These are phyloP conservation scores for Hanseniaspora opuntiae DNA, from an alignment of 805 yeast species.

Conservation along the genomic window DNA sequence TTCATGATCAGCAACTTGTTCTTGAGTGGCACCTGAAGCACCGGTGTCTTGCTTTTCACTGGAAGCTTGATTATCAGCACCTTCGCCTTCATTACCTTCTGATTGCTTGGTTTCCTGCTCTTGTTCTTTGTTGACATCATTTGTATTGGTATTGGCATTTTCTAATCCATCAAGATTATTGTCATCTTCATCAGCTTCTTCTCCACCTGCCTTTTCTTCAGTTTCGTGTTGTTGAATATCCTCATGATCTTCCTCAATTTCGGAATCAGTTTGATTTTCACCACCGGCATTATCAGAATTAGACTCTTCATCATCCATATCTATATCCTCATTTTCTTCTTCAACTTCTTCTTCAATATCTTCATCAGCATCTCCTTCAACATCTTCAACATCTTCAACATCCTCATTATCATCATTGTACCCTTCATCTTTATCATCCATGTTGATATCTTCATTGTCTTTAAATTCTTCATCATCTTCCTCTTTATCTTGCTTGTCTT, in stretches of 20 bases:
- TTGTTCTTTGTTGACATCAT: constrained; percentile 36
- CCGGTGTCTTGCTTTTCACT: constrained; percentile 59
- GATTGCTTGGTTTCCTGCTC: constrained; percentile 50
- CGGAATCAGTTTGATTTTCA: constrained; percentile 24
- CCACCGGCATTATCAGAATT: constrained; percentile 26
- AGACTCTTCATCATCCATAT: constrained; percentile 22
- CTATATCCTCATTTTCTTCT: constrained; percentile 59
- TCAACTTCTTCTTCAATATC: constrained; percentile 22
- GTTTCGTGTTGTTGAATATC: constrained; percentile 16
- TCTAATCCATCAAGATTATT: constrained; percentile 46
- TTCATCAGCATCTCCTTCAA: constrained; percentile 63
- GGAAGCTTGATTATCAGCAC: constrained; percentile 39
- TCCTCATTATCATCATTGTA: constrained; percentile 17
- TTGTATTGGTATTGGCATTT: constrained; percentile 24
- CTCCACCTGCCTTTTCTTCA: constrained; percentile 29
- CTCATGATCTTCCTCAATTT: constrained; percentile 25
- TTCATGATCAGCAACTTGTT: constrained; percentile 32
- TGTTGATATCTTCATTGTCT: constrained; percentile 21
- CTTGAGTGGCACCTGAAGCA: constrained; percentile 42
- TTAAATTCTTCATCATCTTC: constrained; percentile 24
- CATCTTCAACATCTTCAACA: constrained; percentile 24
- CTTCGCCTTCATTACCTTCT: constrained; percentile 48
- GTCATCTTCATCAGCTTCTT: constrained; percentile 30
- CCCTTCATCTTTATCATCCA: constrained; percentile 16
- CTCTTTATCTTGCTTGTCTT: constrained; percentile 37